A percentile compares a stretch with the other conserved stretches of the same genome.
Conservation (phyloP, 2,329 filamentous ascomycete genomes). For the Fusarium lateritium region DNA sequence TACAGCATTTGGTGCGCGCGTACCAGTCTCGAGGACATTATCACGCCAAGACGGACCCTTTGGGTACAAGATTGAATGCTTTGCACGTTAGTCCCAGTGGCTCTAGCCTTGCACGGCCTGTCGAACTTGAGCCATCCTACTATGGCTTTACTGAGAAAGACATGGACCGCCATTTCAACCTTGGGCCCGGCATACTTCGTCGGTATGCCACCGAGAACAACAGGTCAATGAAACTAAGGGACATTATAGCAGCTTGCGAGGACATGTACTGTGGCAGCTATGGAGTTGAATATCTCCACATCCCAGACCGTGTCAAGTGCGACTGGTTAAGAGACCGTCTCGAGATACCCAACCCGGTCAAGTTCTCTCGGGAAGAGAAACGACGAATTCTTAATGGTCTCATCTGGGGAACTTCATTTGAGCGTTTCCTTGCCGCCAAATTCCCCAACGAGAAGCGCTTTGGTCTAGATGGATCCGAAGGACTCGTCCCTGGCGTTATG, state of each 20-base stretch:
- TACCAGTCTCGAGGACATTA: conserved; percentile 98
- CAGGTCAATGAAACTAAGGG: conserved; percentile 94
- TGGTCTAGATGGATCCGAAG: conserved; percentile 96
- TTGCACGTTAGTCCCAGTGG: background rate
- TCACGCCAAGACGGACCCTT: conserved; percentile 95
- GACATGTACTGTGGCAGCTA: conserved; percentile 97
- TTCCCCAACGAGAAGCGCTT: conserved; percentile 99
- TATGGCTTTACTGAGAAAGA: conserved; percentile 96
- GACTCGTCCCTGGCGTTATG: conserved; percentile 97
- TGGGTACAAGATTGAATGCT: conserved; percentile 82
- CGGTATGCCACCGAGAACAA: conserved; percentile 87
- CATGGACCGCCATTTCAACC: conserved; percentile 87
- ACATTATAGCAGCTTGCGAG: conserved; percentile 93
- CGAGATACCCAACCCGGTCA: conserved; percentile 92
- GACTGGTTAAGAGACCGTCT: conserved; percentile 96
- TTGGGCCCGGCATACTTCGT: conserved; percentile 94
- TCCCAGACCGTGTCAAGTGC: conserved; percentile 94
- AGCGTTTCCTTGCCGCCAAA: conserved; percentile 93
- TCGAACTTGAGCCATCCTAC: conserved; percentile 88
- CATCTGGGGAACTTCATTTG: conserved; percentile 98
- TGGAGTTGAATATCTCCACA: conserved; percentile 97
- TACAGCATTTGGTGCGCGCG: conserved; percentile 60
- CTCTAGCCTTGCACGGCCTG: conserved; percentile 72
- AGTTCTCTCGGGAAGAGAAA: conserved; percentile 98
- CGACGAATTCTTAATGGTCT: conserved; percentile 94